phyloP scores from a whole-genome alignment of 257 asterid species.

The Nicotiana tabacum region DNA sequence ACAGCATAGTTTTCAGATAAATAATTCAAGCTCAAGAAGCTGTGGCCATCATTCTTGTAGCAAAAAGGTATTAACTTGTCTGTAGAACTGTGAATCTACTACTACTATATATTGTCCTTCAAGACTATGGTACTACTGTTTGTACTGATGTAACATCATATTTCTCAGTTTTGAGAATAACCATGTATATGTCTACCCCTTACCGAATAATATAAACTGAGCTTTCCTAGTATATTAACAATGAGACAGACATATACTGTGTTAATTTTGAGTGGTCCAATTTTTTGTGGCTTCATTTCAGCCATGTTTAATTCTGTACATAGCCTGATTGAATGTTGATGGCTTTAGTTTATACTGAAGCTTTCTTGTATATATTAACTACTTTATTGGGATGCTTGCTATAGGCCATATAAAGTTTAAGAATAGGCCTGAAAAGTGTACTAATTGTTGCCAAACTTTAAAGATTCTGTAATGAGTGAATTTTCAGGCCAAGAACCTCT shows the following conservation, averaged over 20 bases:
- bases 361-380: background rate
- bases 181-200: background rate
- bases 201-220: too few relatives aligned
- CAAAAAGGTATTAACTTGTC: too few relatives aligned
- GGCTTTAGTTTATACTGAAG: background rate
- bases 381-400: background rate
- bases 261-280: background rate
- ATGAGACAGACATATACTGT: too few relatives aligned
- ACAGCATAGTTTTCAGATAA: too few relatives aligned
- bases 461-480: slow-evolving; percentile 31
- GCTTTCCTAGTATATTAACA: background rate
- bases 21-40: too few relatives aligned
- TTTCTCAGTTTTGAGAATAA: too few relatives aligned
- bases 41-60: too few relatives aligned
- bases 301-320: background rate
- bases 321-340: background rate
- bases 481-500: slow-evolving; percentile 38
- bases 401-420: background rate
- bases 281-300: slow-evolving; percentile 12
- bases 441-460: background rate
- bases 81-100: too few relatives aligned
- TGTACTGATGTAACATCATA: too few relatives aligned
- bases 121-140: too few relatives aligned
- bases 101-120: too few relatives aligned
- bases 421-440: too few relatives aligned